These are phyloP conservation scores for Erythrophleum fordii DNA, from an alignment of 306 rosid species.

Conservation along the genomic window DNA sequence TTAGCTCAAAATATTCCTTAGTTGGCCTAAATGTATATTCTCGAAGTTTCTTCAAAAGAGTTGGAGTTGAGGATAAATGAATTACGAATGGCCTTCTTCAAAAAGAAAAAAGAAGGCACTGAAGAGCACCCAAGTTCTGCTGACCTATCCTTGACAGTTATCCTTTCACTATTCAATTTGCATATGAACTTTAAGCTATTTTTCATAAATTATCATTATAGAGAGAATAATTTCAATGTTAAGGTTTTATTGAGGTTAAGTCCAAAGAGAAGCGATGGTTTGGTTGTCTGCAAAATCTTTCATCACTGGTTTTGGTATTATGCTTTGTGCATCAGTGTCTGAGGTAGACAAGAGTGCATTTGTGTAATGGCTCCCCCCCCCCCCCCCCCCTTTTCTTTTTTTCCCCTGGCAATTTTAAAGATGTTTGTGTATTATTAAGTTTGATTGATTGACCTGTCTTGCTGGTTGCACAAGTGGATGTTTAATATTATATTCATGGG, in stretches of 20 bases:
- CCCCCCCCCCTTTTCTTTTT: no score
- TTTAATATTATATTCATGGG: neutral
- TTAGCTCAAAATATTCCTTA: no score
- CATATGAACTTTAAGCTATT: neutral
- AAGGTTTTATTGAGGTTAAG: neutral
- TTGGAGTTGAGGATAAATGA: neutral
- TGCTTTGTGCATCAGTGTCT: neutral
- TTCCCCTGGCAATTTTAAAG: no score
- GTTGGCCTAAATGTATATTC: neutral
- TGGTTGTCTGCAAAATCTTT: constrained; percentile 15
- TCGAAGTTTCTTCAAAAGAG: neutral
- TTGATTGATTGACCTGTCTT: neutral
- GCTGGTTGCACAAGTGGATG: constrained; percentile 27
- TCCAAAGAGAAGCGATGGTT: neutral
- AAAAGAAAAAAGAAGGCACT: neutral
- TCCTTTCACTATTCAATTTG: neutral
- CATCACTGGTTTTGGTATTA: constrained; percentile 16
- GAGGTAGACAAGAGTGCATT: constrained; percentile 1
- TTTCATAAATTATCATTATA: neutral
- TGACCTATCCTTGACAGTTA: neutral
- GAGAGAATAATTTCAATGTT: neutral
- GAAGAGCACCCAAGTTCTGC: neutral
- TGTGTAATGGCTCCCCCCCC: no score
- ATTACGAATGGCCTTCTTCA: neutral
- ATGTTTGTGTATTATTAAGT: constrained; percentile 1